phyloP scores from a whole-genome alignment of 768 basidiomycete genomes.

The Heimioporus sp. region DNA sequence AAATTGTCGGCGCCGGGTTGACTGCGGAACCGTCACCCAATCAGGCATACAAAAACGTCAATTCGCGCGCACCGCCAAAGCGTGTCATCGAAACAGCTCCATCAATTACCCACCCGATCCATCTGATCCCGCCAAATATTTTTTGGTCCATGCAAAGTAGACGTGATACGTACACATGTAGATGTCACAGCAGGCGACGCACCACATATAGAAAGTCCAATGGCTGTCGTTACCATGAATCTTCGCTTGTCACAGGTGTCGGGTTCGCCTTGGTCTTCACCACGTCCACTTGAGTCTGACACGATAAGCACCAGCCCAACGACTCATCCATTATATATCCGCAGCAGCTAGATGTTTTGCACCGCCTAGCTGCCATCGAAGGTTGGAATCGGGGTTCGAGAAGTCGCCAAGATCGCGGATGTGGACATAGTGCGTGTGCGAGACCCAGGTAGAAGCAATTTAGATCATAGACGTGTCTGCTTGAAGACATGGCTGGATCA shows the following conservation, averaged over 20 bases:
- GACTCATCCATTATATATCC: constrained; percentile 49
- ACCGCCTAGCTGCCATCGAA: constrained; percentile 91
- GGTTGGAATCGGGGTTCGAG: constrained; percentile 87
- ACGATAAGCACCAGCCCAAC: constrained; percentile 10
- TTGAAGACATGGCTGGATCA: constrained; percentile 67
- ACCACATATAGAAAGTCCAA: constrained; percentile 71
- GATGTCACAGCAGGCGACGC: constrained; percentile 56
- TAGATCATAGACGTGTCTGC: constrained; percentile 55
- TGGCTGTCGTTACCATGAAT: constrained; percentile 81
- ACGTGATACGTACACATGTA: constrained; percentile 62
- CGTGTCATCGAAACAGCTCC: constrained; percentile 70
- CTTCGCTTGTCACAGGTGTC: constrained; percentile 28
- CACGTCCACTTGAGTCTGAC: constrained; percentile 68
- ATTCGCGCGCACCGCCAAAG: constrained; percentile 64
- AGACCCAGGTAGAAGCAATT: constrained; percentile 47
- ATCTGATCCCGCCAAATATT: constrained; percentile 63
- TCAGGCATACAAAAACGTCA: neutral
- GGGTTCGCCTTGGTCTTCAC: constrained; percentile 30
- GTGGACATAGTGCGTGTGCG: constrained; percentile 55
- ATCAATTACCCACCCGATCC: constrained; percentile 81
- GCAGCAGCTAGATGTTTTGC: constrained; percentile 89
- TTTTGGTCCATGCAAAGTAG: constrained; percentile 56
- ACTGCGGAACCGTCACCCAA: constrained; percentile 40
- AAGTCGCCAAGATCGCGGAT: constrained; percentile 64
- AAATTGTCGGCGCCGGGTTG: constrained; percentile 69